Evolutionary conservation across 768 basidiomycete genomes (phyloP), one percentile per base, ranked within the genome.

Genomic region (Leccinellum albellum): DNA sequence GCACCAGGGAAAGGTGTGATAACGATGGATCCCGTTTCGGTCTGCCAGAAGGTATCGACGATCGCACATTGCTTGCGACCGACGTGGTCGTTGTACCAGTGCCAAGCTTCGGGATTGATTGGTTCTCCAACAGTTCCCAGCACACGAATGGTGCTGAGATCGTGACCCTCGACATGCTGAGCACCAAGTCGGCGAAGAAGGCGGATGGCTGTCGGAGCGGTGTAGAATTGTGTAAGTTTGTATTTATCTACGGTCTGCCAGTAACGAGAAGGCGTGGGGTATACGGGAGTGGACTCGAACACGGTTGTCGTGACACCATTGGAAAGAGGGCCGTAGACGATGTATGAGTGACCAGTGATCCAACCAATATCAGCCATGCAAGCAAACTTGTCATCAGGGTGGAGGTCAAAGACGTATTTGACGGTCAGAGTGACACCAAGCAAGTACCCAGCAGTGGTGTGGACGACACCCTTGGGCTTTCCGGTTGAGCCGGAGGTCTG

Each of bases 321-420:
- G n/a, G 81, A 76, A 51, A 98, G 87, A 3, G 96, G 96, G 14
- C 96, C 96, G 73, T 98, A 98, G 62, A 98, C 82, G 68, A 98
- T 98, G 76, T 98, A 91, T 75, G 90, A 91, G 75, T 97, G 94
- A 17, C 95, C 95, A 3, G 96, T 98, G 76, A 98, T 96, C 96
- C 96, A 98, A 65, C 96, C 96, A 52, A 99, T 82, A 69, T 99
- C 96, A 56, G 96, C 96, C 95, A 98, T 94, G 79, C 96, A 98
- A 1, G 88, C 97, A 72, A 95, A 98, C 63, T 82, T 86, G 76
- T 98, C 96, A 58, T 91, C 94, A n/a, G 89, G 86, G 73, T 99
- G 96, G 21, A 98, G 84, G 71, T 99, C 96, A 69, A 98, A 99
- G 60, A 97, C 92, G 72, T 96, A 98, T 76, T 98, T 97, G 73